Conservation (phyloP, 2,329 filamentous ascomycete species). For the Lachnellula willkommii region DNA sequence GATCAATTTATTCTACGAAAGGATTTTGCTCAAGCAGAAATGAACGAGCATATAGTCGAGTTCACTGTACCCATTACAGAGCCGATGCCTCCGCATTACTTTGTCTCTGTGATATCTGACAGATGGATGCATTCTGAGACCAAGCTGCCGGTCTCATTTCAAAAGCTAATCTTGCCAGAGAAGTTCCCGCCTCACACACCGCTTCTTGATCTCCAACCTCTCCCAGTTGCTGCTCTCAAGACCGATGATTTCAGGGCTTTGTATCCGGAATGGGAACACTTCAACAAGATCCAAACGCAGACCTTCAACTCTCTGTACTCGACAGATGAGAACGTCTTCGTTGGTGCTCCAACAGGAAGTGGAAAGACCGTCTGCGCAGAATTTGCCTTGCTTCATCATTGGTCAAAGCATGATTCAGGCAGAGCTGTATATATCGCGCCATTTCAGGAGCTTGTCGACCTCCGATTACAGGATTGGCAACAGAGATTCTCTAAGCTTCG, state of each 20-base stretch:
- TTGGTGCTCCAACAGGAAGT: constrained; percentile 88
- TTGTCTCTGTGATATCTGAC: constrained; percentile 90
- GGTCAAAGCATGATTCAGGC: constrained; percentile 65
- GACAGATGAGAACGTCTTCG: constrained; percentile 86
- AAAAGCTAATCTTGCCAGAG: constrained; percentile 89
- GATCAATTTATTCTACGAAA: constrained; percentile 89
- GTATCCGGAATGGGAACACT: constrained; percentile 78
- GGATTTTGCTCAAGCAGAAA: constrained; percentile 78
- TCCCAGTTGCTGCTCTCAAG: constrained; percentile 86
- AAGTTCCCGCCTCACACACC: constrained; percentile 94
- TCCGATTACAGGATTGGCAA: constrained; percentile 77
- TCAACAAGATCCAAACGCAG: constrained; percentile 97
- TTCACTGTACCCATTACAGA: constrained; percentile 96
- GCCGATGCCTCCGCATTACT: constrained; percentile 98
- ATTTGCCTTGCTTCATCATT: constrained; percentile 84
- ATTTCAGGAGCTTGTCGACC: constrained; percentile 87
- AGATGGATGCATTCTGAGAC: constrained; percentile 99
- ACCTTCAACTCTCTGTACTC: constrained; percentile 91
- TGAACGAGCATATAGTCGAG: constrained; percentile 90
- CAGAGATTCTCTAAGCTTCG: constrained; percentile 65
- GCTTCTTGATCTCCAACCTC: constrained; percentile 82
- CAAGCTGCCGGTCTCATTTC: constrained; percentile 86
- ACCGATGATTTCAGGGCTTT: constrained; percentile 73
- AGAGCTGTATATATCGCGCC: constrained; percentile 92
- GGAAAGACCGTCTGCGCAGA: constrained; percentile 97